phyloP scores from a whole-genome alignment of 2,329 filamentous ascomycete genomes.

The Lasiodiplodia citricola region DNA sequence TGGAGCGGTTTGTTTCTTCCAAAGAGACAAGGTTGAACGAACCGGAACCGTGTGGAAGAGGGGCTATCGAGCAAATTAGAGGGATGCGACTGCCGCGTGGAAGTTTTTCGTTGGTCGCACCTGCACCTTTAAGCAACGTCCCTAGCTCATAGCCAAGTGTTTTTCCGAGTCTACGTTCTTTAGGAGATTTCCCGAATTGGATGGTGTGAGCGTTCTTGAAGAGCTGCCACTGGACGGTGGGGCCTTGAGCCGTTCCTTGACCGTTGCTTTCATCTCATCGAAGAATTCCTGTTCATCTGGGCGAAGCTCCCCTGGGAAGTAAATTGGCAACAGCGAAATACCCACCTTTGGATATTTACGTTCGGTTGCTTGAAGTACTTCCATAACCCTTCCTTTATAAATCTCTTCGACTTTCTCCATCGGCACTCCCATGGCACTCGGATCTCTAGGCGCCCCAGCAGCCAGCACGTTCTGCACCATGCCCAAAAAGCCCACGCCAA shows the following conservation, averaged over 20 bases:
- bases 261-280: background rate
- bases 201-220: background rate
- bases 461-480: conserved; percentile 29
- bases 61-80: too few relatives aligned
- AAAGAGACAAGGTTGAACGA: too few relatives aligned
- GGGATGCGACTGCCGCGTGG: too few relatives aligned
- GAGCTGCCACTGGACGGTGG: background rate
- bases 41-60: too few relatives aligned
- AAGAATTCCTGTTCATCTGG: background rate
- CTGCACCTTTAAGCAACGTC: background rate
- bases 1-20: background rate
- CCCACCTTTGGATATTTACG: background rate
- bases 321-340: background rate
- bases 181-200: background rate
- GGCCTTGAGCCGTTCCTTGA: background rate
- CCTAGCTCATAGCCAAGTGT: too few relatives aligned
- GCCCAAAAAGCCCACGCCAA: conserved; percentile 28
- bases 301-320: background rate
- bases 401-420: background rate
- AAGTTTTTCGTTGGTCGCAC: background rate
- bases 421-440: background rate
- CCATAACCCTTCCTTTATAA: background rate
- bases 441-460: background rate
- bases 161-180: background rate
- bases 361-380: background rate